A percentile compares a stretch with the other conserved stretches of the same genome.
These are phyloP conservation scores for Suhomyces sp. DNA, from an alignment of 805 yeast species.

Conservation along the genomic window DNA sequence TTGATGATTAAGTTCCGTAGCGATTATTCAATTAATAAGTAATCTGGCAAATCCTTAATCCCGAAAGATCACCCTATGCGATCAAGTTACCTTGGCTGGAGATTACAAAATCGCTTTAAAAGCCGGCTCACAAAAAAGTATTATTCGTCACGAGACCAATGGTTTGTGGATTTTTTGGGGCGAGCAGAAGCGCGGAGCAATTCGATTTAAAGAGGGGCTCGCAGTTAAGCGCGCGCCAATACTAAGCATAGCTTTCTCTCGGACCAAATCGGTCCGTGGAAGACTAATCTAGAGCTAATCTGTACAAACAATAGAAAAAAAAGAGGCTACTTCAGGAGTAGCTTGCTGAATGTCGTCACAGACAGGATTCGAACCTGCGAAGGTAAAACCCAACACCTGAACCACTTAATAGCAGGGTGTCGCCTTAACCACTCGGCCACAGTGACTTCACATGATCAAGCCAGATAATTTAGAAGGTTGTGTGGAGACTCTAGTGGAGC, in stretches of 20 bases:
- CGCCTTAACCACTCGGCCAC: slow-evolving; percentile 57
- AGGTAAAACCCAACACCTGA: slow-evolving; percentile 44
- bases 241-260: neutral
- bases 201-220: neutral
- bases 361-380: slow-evolving; percentile 99
- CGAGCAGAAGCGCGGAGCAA: neutral
- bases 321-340: neutral
- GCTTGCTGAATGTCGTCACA: slow-evolving; percentile 65
- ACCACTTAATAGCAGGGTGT: slow-evolving; percentile 39
- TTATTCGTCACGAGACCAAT: neutral
- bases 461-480: too few relatives aligned
- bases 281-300: neutral
- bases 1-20: neutral
- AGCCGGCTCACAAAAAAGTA: neutral
- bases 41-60: neutral
- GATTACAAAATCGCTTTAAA: neutral
- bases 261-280: neutral
- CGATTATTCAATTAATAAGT: neutral
- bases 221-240: neutral
- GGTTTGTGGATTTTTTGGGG: neutral
- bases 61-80: neutral
- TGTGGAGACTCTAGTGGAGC: too few relatives aligned
- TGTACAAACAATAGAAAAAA: neutral
- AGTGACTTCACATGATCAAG: slow-evolving; percentile 32
- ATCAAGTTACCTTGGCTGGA: neutral